A percentile compares a stretch with the other conserved stretches of the same genome.
Conservation (phyloP, 2,329 filamentous ascomycete genomes). For the Colletotrichum australisinense region DNA sequence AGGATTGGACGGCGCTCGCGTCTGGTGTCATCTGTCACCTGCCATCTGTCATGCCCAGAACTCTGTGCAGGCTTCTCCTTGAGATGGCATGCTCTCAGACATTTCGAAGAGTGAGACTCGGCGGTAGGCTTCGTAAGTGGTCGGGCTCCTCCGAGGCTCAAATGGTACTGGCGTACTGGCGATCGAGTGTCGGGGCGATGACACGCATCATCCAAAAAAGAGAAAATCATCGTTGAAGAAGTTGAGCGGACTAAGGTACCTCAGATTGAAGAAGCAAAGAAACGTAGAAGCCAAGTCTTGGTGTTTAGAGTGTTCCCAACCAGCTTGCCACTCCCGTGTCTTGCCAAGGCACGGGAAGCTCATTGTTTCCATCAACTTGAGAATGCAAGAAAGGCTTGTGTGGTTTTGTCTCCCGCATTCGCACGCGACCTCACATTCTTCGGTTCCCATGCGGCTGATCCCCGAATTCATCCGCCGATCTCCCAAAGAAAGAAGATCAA, state of each 20-base stretch:
- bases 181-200: neutral
- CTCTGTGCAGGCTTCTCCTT: neutral
- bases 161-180: neutral
- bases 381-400: neutral
- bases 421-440: neutral
- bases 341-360: neutral
- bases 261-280: neutral
- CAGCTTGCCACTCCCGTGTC: neutral
- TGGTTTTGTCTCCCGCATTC: neutral
- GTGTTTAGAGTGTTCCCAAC: neutral
- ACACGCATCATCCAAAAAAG: neutral
- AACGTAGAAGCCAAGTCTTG: neutral
- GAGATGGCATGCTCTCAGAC: neutral
- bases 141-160: neutral
- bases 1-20: conserved; percentile 20
- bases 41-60: conserved; percentile 19
- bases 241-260: no score
- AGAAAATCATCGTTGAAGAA: neutral
- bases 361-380: neutral
- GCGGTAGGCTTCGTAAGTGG: neutral
- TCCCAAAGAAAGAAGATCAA: neutral
- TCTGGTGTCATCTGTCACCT: conserved; percentile 23
- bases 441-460: neutral
- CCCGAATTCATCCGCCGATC: neutral
- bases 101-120: neutral